These are phyloP conservation scores for Sarocladiaceae sp. DNA, from an alignment of 2,329 filamentous ascomycete genomes.

Conservation along the genomic window DNA sequence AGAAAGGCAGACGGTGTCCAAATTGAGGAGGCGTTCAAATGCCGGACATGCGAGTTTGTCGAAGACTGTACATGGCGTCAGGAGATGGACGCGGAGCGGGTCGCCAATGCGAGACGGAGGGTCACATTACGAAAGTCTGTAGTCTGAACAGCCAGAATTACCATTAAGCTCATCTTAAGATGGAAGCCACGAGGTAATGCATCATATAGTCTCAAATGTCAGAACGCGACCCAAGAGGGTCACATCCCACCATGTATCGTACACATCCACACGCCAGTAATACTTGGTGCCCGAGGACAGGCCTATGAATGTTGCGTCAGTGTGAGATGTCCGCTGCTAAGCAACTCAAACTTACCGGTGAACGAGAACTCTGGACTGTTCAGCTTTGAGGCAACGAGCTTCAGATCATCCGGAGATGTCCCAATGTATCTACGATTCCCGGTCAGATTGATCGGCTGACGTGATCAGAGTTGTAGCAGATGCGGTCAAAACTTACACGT, in stretches of 20 bases:
- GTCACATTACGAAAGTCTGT: not conserved
- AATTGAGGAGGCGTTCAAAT: slow-evolving; percentile 85
- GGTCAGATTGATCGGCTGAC: too few relatives aligned
- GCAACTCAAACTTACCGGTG: not conserved
- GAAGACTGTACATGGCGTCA: slow-evolving; percentile 73
- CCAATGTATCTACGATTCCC: not conserved
- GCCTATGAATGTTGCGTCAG: not conserved
- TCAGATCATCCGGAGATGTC: not conserved
- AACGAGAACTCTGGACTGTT: not conserved
- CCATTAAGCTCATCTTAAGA: too few relatives aligned
- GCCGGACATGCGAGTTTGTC: slow-evolving; percentile 74
- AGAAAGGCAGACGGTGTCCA: slow-evolving; percentile 67
- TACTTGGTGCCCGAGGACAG: not conserved
- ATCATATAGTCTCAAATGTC: not conserved
- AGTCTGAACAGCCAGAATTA: too few relatives aligned
- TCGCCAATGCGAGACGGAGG: slow-evolving; percentile 16
- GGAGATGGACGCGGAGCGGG: slow-evolving; percentile 55
- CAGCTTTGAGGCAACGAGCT: not conserved
- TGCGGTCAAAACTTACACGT: slow-evolving; percentile 2
- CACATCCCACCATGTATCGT: not conserved
- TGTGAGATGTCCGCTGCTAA: not conserved
- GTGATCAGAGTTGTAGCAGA: too few relatives aligned
- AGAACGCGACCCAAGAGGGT: not conserved
- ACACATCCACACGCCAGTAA: not conserved
- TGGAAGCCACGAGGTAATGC: too few relatives aligned